Percentiles rank a stretch among this genome's conserved stretches.
Conservation (phyloP, 305 asterid species). For the Ajuga reptans region DNA sequence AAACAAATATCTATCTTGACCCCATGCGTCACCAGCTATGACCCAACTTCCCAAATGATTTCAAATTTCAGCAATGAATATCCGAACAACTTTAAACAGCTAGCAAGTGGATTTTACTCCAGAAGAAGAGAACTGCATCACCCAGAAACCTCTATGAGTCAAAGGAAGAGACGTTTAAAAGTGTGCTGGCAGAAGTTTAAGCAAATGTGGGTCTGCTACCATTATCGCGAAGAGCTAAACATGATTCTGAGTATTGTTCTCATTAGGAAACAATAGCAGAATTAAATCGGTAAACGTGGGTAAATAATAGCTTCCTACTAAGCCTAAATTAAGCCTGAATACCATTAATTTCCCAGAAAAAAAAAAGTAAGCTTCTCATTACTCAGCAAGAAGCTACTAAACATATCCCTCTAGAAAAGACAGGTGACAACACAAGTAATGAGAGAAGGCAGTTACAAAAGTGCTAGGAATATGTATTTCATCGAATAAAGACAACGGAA, state of each 20-base stretch:
- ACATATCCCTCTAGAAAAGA: not conserved
- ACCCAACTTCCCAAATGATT: not conserved
- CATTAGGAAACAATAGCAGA: not conserved
- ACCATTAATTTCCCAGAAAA: not conserved
- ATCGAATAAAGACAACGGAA: not conserved
- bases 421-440: not conserved
- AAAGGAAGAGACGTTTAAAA: not conserved
- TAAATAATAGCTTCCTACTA: not conserved
- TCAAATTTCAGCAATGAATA: conserved; percentile 2
- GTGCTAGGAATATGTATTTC: not conserved
- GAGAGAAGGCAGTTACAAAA: not conserved
- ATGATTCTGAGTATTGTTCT: not conserved
- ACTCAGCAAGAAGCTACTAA: not conserved
- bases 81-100: not conserved
- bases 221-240: not conserved
- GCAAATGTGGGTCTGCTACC: not conserved
- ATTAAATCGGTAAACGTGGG: not conserved
- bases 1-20: not conserved
- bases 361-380: not conserved
- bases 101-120: not conserved
- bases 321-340: not conserved
- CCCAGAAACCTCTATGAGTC: not conserved
- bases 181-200: not conserved
- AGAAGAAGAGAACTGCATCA: not conserved
- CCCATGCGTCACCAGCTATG: not conserved